Evolutionary conservation across 1,284 basidiomycete genomes (phyloP), one percentile per base, ranked within the genome.

Genomic region (Schizopora paradoxa): DNA sequence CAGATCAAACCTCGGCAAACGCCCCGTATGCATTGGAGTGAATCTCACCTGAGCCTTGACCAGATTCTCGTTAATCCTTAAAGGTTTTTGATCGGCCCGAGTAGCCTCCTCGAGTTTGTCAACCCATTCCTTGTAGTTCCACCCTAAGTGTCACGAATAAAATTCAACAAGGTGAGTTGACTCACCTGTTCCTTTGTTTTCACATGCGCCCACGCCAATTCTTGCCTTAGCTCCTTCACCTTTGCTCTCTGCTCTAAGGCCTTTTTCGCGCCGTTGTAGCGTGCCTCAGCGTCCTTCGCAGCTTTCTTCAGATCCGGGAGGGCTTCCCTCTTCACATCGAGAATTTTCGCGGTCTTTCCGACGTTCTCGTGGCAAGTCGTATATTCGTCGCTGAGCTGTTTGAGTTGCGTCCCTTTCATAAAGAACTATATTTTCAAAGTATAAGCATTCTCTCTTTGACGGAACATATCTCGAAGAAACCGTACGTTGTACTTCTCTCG

Each of bases 171-270:
- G n/a, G 51, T 54, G 10, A 22, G 8, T 21, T 25, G 48, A 54
- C 70, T 43, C 55, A 73, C 89, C 34, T 69, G 64, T 58, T 89
- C 74, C 58, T 91, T 92, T 10, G 69, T 69, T 2, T 72, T 73
- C 10, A 98, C 91, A 57, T 90, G 87, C 6, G 89, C 77, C 95
- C 95, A 98, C 0, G 90, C 91, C 7, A 91, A 65, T 63, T 94
- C 87, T 53, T 81, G 80, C 68, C 88, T 86, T 41, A 93, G 67
- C 14, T 79, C 76, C 31, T 82, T 76, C 4, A 77, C 72, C 59
- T 79, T 84, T 53, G 77, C 67, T 56, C 81, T 74, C 56, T 88
- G 82, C 52, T 85, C 77, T 2, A 80, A 69, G 6, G 87, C 89
- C 54, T 82, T 83, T 13, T 75, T 66, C 0, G 90, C 86, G 53